Conservation (phyloP, 352 stramenopile genomes). For the Pythium vanterpoolii region DNA sequence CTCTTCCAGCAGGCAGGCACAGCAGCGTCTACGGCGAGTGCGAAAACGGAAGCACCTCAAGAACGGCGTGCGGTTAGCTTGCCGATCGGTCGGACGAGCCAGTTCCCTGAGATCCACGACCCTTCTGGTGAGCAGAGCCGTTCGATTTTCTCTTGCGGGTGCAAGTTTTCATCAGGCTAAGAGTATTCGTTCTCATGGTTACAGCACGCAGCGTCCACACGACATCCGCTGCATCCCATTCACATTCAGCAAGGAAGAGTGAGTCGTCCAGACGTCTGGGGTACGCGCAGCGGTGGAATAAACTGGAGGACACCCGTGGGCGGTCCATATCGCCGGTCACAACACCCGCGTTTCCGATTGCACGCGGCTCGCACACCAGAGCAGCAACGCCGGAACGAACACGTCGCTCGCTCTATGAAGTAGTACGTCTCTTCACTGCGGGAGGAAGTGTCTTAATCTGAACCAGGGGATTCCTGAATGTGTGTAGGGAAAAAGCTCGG, state of each 20-base stretch:
- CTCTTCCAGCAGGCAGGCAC: not conserved
- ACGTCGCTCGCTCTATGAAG: constrained; percentile 19
- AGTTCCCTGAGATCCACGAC: constrained; percentile 59
- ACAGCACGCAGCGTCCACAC: not conserved
- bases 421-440: constrained; percentile 22
- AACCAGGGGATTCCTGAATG: not conserved
- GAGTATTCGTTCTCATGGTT: not conserved
- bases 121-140: constrained; percentile 10
- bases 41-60: not conserved
- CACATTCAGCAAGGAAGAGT: constrained; percentile 20
- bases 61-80: constrained; percentile 3
- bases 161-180: too few relatives aligned
- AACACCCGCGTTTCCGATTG: constrained; percentile 4
- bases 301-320: constrained; percentile 28
- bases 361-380: not conserved
- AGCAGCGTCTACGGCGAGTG: not conserved
- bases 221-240: too few relatives aligned
- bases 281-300: constrained; percentile 49
- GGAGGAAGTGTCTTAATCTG: too few relatives aligned
- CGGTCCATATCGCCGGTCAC: not conserved
- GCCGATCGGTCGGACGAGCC: constrained; percentile 7
- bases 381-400: not conserved
- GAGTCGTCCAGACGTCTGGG: constrained; percentile 33
- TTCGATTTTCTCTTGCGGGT: not conserved
- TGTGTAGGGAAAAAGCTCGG: constrained; percentile 6